Evolutionary conservation across 2,329 filamentous ascomycete genomes (phyloP), one percentile per base, ranked within the genome.

Genomic region (Tolypocladium guangdongense): DNA sequence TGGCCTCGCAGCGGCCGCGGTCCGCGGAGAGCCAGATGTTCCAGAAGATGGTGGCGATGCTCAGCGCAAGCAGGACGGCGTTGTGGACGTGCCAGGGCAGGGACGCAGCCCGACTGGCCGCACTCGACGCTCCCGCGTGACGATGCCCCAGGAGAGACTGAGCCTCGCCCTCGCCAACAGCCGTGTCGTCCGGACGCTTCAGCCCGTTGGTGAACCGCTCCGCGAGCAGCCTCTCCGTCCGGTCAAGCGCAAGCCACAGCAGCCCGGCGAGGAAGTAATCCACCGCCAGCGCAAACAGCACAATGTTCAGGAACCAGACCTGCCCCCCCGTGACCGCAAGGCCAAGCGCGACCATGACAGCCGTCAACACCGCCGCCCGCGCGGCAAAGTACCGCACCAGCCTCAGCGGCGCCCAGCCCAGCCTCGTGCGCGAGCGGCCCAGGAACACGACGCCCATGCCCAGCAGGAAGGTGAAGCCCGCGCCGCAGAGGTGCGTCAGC

Each of bases 381-480:
- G 66, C 60, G 2, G 65, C 58, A 52, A 75, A 74, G 56, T 76
- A 74, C 27, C 63, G 57, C 0, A 61, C 60, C 56, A 76, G 67
- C 14, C 62, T 60, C 7, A 49, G 30, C 1, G 63, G 47, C 6
- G 66, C 61, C 74, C 74, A 76, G 0, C 71, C 71, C 2, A 74
- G 62, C 16, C 59, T 62, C 16, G 63, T 60, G 5, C 74, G 68
- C 30, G 74, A 74, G n/a, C 66, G 63, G 4, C 71, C 68, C 14
- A 76, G 71, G 55, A 74, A 75, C 0, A 70, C 73, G 11, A 74
- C 63, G 8, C 74, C 74, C 59, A 74, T 68, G 27, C 74, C 74
- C 4, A 76, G 63, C n/a, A 76, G 61, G 38, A 76, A 71, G 0
- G 69, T 71, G 56, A 76, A 75, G 8, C 74, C 74, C 0, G 74